Evolutionary conservation across 1,139 yeast species (phyloP).

Genomic region (Nakaseomyces delphensis): DNA sequence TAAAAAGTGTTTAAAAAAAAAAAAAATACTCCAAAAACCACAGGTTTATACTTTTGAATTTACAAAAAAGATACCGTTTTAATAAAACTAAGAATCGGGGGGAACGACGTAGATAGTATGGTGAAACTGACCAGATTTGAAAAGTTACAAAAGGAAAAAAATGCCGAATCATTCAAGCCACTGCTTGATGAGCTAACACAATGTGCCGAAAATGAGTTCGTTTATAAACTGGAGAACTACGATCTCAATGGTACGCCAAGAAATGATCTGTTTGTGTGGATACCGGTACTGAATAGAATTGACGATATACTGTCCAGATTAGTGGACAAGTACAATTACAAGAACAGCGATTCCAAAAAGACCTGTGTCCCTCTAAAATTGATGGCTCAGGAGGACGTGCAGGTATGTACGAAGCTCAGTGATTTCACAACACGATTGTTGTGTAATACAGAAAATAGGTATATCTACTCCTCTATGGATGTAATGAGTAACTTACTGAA

Average conservation of each 20-base stretch:
- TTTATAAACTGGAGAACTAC: conserved; percentile 20
- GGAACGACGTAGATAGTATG: no score
- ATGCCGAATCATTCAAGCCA: conserved; percentile 27
- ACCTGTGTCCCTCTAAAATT: conserved; percentile 41
- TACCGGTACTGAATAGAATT: conserved; percentile 63
- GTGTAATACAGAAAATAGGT: conserved; percentile 61
- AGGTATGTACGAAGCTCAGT: conserved; percentile 44
- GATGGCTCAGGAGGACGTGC: conserved; percentile 41
- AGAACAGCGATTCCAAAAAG: conserved; percentile 26
- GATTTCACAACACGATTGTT: conserved; percentile 55
- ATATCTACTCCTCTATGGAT: conserved; percentile 59
- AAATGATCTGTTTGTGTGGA: conserved; percentile 72
- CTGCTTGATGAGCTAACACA: conserved; percentile 26
- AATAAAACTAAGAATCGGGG: no score
- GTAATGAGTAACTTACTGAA: conserved; percentile 52
- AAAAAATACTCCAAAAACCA: no score
- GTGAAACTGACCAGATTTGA: conserved; percentile 28
- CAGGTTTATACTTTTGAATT: no score
- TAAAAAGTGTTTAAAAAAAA: no score
- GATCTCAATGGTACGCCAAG: conserved; percentile 50
- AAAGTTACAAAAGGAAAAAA: conserved; percentile 27
- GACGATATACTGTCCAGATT: conserved; percentile 54
- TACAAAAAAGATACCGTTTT: no score
- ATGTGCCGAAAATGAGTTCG: conserved; percentile 19
- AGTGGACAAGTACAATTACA: conserved; percentile 44